phyloP scores from a whole-genome alignment of 2,329 filamentous ascomycete genomes.

The Stemphylium beticola region DNA sequence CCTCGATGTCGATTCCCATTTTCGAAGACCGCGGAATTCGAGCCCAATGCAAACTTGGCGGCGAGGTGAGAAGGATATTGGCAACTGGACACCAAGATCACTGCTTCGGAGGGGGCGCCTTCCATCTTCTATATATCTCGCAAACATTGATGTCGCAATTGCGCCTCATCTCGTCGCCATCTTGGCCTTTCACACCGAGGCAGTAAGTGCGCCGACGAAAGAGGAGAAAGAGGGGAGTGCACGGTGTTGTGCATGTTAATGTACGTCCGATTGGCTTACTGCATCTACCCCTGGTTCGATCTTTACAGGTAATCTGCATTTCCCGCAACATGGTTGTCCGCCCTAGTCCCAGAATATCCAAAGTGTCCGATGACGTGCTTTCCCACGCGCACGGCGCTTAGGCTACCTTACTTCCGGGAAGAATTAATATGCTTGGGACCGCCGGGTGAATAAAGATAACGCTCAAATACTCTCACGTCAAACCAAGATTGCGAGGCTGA shows the following conservation, averaged over 20 bases:
- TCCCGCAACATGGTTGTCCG: neutral
- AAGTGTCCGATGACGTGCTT: conserved; percentile 13
- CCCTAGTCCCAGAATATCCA: conserved; percentile 12
- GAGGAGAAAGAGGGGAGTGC: conserved; percentile 3
- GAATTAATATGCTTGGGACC: conserved; percentile 4
- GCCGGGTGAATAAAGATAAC: neutral
- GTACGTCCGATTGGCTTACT: conserved; percentile 6
- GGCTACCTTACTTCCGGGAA: neutral
- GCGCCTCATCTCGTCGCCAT: conserved; percentile 11
- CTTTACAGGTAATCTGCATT: conserved; percentile 1
- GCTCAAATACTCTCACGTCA: neutral
- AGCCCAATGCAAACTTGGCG: neutral
- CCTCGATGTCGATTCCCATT: conserved; percentile 38
- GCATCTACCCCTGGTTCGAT: neutral
- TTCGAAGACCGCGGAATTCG: conserved; percentile 1
- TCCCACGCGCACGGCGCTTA: neutral
- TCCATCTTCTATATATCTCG: conserved; percentile 4
- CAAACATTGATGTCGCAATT: conserved; percentile 31
- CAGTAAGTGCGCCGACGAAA: conserved; percentile 8
- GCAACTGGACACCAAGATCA: neutral
- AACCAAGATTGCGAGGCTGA: too few species aligned
- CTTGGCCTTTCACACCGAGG: conserved; percentile 7
- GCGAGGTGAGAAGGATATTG: neutral
- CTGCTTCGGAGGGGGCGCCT: neutral
- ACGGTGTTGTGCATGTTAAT: conserved; percentile 5